These are phyloP conservation scores for Rubroboletus pulcherrimus DNA, from an alignment of 768 basidiomycete genomes.

Conservation along the genomic window DNA sequence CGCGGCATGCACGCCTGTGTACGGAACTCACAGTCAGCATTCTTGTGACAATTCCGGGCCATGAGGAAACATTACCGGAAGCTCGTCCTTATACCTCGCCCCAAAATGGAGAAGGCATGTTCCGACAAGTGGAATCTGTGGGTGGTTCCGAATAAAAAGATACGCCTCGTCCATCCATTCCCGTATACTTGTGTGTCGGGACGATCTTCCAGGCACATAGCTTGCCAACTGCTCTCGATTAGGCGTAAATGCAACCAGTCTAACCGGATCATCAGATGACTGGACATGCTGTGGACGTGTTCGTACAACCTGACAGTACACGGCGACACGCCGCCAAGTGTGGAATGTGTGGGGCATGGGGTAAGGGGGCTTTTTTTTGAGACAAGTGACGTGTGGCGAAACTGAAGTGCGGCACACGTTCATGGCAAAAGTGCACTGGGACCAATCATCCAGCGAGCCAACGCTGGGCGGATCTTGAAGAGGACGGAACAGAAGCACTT, in stretches of 20 bases:
- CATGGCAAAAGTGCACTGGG: background rate
- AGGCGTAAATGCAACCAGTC: conserved; percentile 1
- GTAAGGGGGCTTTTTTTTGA: conserved; percentile 19
- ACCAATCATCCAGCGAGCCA: background rate
- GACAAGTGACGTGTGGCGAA: conserved; percentile 4
- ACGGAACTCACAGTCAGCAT: conserved; percentile 11
- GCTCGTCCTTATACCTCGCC: background rate
- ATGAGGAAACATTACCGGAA: conserved; percentile 9
- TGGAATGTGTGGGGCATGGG: conserved; percentile 24
- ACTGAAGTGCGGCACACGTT: background rate
- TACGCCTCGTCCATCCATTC: background rate
- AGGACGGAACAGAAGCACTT: conserved; percentile 10
- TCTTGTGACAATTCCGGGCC: background rate
- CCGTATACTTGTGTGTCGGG: background rate
- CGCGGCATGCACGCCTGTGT: conserved; percentile 1
- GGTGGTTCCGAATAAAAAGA: background rate
- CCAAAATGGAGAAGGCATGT: background rate
- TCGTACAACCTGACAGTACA: conserved; percentile 16
- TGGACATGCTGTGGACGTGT: conserved; percentile 13
- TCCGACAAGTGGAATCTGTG: conserved; percentile 3
- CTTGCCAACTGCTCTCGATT: conserved; percentile 11
- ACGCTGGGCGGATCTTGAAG: conserved; percentile 22
- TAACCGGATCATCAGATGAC: conserved; percentile 2
- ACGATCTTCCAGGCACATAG: conserved; percentile 15
- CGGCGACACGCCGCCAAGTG: conserved; percentile 16